Base-by-base conservation (phyloP, 2,329 filamentous ascomycete species). In the Chaetoscypha palmicola region DNA sequence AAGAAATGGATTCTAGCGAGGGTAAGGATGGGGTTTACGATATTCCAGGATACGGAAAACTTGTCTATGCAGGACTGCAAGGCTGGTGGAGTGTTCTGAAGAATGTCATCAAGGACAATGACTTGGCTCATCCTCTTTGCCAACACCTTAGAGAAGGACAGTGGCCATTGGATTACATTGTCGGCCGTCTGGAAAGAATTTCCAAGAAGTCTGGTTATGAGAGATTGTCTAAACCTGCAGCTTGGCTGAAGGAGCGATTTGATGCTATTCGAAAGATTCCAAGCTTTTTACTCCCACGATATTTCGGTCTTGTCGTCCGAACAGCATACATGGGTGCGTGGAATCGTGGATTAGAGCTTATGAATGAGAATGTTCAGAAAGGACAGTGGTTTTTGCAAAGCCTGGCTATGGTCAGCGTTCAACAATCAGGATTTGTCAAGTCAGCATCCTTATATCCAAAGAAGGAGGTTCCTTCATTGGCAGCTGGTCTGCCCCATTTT, bases 31-130 rank as follows among this genome's bases (percentile, higher is more conserved):
- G 92, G n/a, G 81, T 82, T 7, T 98, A 97, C 66, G 77, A 81
- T 41, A 83, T 98, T 51, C 92, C 92, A 1, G 81, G 82, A 1
- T 72, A 89, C 59, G 91, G 90, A 2, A 80, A 84, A 47, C 74
- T 96, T 32, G 86, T 96, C 2, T 98, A 97, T 64, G 91, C 91
- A 48, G 92, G 92, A 48, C 73, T 98, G n/a, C 92, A 98, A 64
- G 94, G 94, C 28, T 98, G 92, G 91, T 95, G 91, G 89, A 96
- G 89, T 62, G 71, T 95, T 1, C 69, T 98, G 32, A 83, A 88
- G 56, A 74, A 85, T 45, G 83, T 98, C 49, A 86, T 97, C 55
- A 77, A 74, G 39, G 81, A 92, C 51, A 98, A 98, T 62, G 81
- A 97, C 60, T 76, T 98, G 7, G 92, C 86, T 1, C 92, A 98